These are phyloP conservation scores for Suillus tomentosus DNA, from an alignment of 768 basidiomycete species.

Conservation along the genomic window DNA sequence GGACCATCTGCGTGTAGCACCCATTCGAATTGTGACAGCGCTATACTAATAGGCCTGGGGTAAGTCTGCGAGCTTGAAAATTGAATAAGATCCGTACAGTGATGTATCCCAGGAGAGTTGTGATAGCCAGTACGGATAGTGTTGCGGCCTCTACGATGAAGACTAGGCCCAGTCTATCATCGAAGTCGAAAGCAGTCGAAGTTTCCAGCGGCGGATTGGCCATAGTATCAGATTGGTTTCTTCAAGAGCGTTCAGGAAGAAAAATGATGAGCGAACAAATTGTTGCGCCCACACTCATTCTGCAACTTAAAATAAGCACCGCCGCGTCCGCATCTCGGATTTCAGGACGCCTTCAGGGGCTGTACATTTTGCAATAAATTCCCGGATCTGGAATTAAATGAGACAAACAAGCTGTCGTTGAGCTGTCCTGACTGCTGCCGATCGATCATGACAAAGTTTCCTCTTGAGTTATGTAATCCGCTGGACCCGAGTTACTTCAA, in stretches of 20 bases:
- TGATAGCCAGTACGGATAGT: slow-evolving; percentile 33
- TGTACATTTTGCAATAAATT: not conserved
- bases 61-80: too few species aligned
- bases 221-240: not conserved
- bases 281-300: not conserved
- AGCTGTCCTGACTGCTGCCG: not conserved
- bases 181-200: slow-evolving; percentile 19
- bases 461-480: not conserved
- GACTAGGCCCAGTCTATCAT: slow-evolving; percentile 31
- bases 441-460: slow-evolving; percentile 6
- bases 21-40: slow-evolving; percentile 26
- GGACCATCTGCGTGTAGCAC: slow-evolving; percentile 30
- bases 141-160: slow-evolving; percentile 34
- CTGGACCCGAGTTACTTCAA: not conserved
- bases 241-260: not conserved
- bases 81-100: slow-evolving; percentile 19
- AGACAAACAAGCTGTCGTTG: not conserved
- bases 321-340: not conserved
- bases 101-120: slow-evolving; percentile 31
- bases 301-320: not conserved
- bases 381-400: not conserved
- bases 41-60: slow-evolving; percentile 25
- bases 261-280: not conserved
- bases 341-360: not conserved
- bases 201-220: not conserved